Evolutionary conservation across 495 filamentous ascomycete species (phyloP).

Genomic region (Xanthoparmelia taractica): DNA sequence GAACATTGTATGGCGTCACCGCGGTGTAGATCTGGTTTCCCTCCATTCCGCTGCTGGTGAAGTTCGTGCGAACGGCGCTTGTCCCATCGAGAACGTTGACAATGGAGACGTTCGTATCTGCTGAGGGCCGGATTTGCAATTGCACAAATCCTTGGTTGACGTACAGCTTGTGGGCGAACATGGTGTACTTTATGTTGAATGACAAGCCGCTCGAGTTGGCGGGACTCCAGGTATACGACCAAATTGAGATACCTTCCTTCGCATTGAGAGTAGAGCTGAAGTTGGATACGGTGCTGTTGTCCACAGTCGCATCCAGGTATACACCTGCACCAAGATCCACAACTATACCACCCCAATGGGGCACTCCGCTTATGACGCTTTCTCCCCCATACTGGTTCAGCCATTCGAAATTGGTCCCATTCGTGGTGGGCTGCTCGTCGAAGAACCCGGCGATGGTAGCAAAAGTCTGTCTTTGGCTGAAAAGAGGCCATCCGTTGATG

Average conservation of each 20-base stretch:
- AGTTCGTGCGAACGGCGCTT: slow-evolving; percentile 51
- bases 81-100: slow-evolving; percentile 54
- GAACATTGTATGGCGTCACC: slow-evolving; percentile 48
- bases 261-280: slow-evolving; percentile 59
- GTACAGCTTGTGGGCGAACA: slow-evolving; percentile 54
- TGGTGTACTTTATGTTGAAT: slow-evolving; percentile 50
- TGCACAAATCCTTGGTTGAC: slow-evolving; percentile 58
- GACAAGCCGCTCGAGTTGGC: slow-evolving; percentile 34
- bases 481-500: slow-evolving; percentile 71
- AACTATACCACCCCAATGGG: slow-evolving; percentile 58
- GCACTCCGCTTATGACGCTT: slow-evolving; percentile 65
- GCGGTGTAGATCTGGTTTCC: slow-evolving; percentile 47
- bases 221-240: slow-evolving; percentile 63
- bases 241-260: slow-evolving; percentile 53
- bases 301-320: slow-evolving; percentile 54
- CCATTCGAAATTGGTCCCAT: slow-evolving; percentile 65
- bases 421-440: slow-evolving; percentile 53
- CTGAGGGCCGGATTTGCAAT: slow-evolving; percentile 44
- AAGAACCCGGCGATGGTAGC: slow-evolving; percentile 70
- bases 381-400: slow-evolving; percentile 64
- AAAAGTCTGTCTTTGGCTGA: slow-evolving; percentile 58
- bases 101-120: slow-evolving; percentile 41
- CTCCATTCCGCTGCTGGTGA: slow-evolving; percentile 44
- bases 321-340: slow-evolving; percentile 48
- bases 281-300: slow-evolving; percentile 48